Evolutionary conservation across 2,329 filamentous ascomycete genomes (phyloP).

Genomic region (Claviceps arundinis): DNA sequence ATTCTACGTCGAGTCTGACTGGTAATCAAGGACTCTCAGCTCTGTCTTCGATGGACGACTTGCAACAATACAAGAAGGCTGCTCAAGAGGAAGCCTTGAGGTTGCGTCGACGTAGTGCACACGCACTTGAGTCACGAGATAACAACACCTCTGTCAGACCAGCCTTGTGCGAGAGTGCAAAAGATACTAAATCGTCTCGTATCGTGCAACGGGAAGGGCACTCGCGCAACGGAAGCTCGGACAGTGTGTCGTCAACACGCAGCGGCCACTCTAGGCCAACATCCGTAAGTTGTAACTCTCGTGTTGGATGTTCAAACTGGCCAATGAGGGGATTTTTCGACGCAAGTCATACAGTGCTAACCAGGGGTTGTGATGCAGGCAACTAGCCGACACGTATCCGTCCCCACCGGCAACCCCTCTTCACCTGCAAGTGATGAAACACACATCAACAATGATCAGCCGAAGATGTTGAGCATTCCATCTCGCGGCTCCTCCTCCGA

Average conservation of each 20-base stretch:
- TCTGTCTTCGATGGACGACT: slow-evolving; percentile 53
- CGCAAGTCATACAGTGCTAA: slow-evolving; percentile 31
- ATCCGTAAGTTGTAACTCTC: slow-evolving; percentile 43
- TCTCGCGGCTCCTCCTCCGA: slow-evolving; percentile 52
- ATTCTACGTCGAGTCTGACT: slow-evolving; percentile 31
- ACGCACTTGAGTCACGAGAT: slow-evolving; percentile 36
- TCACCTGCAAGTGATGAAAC: slow-evolving; percentile 33
- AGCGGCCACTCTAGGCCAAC: slow-evolving; percentile 47
- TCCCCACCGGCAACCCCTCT: slow-evolving; percentile 41
- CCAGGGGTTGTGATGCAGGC: slow-evolving; percentile 34
- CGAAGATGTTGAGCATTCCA: slow-evolving; percentile 44
- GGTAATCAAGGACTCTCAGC: slow-evolving; percentile 26
- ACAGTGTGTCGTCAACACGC: slow-evolving; percentile 47
- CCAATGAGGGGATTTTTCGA: slow-evolving; percentile 29
- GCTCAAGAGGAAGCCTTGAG: slow-evolving; percentile 58
- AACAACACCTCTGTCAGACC: slow-evolving; percentile 11
- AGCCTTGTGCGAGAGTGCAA: slow-evolving; percentile 10
- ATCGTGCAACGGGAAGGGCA: slow-evolving; percentile 19
- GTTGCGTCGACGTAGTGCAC: slow-evolving; percentile 72
- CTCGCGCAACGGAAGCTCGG: slow-evolving; percentile 45
- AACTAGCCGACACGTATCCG: slow-evolving; percentile 43
- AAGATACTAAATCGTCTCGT: slow-evolving; percentile 22
- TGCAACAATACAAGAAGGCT: slow-evolving; percentile 44
- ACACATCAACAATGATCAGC: slow-evolving; percentile 36
- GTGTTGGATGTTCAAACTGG: neutral